Base-by-base conservation (phyloP, 2,329 filamentous ascomycete genomes). In the Leptosphaerulina australis region DNA sequence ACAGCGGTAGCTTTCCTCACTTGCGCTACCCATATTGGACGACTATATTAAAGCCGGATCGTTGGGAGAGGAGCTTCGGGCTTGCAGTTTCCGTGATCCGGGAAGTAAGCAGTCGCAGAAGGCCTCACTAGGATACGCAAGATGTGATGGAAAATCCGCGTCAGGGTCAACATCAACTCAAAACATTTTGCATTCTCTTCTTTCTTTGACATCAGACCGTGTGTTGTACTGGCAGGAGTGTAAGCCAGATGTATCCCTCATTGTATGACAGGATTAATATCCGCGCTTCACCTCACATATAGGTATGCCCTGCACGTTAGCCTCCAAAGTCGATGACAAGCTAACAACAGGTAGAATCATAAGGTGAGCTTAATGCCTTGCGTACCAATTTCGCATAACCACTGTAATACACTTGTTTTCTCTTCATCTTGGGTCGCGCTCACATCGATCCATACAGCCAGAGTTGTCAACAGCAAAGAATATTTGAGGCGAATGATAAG, bases 81-180 rank as follows among this genome's bases (percentile, higher is more conserved):
- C 20, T 51, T 22, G 6, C 21, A 25, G 21, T 38, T 44, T 35
- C 39, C 47, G 47, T 14, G 39, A 44, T 30, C 46, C 39, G 38
- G 22, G 33, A 21, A 22, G 46, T 44, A 24, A 44, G 39, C 39
- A 33, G 22, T 28, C 26, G 25, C 40, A 30, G 24, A 36, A 12
- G 10, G 18, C 43, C 33, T 36, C 31, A 35, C 28, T 17, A 35
- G 48, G 41, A 51, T 20, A 15, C 31, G 3, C 20, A 41, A 43
- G 48, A 46, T 41, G 6, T 30, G 48, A 51, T 51, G 48, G 43
- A 28, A 41, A 45, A 46, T 46, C 28, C 25, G 34, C 30, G 28
- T 45, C 31, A 41, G 46, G 26, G 21, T 33, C 31, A 4, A 33
- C 30, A 15, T n/a, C 8, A 8, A 12, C 12, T 51, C 26, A 37